Evolutionary conservation across 1,284 basidiomycete genomes (phyloP).

Genomic region (Boletus sp.): DNA sequence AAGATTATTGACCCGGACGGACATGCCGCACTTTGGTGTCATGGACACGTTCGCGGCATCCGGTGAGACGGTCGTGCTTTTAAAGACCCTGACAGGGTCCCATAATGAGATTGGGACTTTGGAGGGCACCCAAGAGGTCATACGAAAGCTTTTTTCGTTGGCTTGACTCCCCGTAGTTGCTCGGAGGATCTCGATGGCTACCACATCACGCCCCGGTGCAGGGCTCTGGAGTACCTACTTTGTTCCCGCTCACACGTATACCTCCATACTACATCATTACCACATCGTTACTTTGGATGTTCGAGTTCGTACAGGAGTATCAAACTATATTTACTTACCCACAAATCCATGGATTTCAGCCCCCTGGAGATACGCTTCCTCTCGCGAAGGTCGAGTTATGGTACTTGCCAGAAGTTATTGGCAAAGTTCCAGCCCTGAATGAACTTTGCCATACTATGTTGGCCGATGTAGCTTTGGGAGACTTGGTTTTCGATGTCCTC

Average conservation of each 20-base stretch:
- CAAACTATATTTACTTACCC: not conserved
- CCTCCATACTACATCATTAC: not conserved
- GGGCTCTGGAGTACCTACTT: too few species aligned
- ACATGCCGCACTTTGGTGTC: conserved; percentile 57
- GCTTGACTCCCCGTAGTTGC: not conserved
- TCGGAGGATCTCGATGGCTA: not conserved
- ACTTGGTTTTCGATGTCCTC: too few species aligned
- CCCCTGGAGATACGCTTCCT: not conserved
- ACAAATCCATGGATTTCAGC: not conserved
- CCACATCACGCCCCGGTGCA: not conserved
- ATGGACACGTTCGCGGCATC: conserved; percentile 52
- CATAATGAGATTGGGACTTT: conserved; percentile 66
- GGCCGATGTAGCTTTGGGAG: too few species aligned
- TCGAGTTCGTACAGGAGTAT: not conserved
- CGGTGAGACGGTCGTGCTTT: conserved; percentile 51
- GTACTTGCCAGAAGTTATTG: too few species aligned
- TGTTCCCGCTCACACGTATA: not conserved
- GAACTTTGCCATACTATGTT: too few species aligned
- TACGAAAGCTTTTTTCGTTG: conserved; percentile 51
- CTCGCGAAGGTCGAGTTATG: not conserved
- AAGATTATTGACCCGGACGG: conserved; percentile 45
- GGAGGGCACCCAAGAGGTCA: conserved; percentile 72
- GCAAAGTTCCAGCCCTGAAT: too few species aligned
- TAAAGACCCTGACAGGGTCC: conserved; percentile 62
- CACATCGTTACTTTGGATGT: not conserved